phyloP scores from a whole-genome alignment of 2,329 filamentous ascomycete genomes.

The Diaporthe eres region DNA sequence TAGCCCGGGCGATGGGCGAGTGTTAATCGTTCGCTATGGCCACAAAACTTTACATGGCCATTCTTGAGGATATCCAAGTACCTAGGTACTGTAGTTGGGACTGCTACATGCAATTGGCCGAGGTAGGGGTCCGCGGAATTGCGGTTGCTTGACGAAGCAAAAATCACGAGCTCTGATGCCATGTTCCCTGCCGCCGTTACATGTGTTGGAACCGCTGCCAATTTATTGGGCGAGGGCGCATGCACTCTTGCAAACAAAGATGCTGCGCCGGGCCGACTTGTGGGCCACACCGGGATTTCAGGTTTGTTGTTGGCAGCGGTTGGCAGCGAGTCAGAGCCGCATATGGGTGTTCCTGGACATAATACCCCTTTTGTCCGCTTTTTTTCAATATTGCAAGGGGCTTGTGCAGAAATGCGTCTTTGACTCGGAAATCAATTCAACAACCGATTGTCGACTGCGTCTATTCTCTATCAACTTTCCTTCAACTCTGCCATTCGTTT shows the following conservation, averaged over 20 bases:
- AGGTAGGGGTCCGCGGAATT: neutral
- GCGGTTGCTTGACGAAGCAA: neutral
- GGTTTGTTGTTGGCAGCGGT: slow-evolving; percentile 29
- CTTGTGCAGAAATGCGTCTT: neutral
- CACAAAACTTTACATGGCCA: neutral
- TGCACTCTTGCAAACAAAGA: neutral
- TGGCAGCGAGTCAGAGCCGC: slow-evolving; percentile 21
- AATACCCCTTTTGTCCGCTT: slow-evolving; percentile 27
- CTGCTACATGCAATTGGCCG: neutral
- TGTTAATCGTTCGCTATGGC: neutral
- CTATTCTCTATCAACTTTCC: neutral
- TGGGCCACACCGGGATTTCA: slow-evolving; percentile 26
- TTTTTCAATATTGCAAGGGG: neutral
- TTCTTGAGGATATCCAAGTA: neutral
- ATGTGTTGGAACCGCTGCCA: neutral
- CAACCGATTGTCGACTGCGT: neutral
- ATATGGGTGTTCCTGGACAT: slow-evolving; percentile 1
- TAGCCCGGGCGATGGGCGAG: neutral
- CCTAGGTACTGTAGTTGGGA: neutral
- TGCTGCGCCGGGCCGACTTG: slow-evolving; percentile 24
- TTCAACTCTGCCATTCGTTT: neutral
- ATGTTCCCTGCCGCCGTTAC: slow-evolving; percentile 1
- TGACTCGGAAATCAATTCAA: neutral
- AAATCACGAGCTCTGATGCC: neutral
- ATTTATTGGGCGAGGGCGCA: slow-evolving; percentile 7